A percentile compares a stretch with the other conserved stretches of the same genome.
Evolutionary conservation across 176 grass and related monocot species (phyloP).

Genomic region (Tillandsia leiboldiana): DNA sequence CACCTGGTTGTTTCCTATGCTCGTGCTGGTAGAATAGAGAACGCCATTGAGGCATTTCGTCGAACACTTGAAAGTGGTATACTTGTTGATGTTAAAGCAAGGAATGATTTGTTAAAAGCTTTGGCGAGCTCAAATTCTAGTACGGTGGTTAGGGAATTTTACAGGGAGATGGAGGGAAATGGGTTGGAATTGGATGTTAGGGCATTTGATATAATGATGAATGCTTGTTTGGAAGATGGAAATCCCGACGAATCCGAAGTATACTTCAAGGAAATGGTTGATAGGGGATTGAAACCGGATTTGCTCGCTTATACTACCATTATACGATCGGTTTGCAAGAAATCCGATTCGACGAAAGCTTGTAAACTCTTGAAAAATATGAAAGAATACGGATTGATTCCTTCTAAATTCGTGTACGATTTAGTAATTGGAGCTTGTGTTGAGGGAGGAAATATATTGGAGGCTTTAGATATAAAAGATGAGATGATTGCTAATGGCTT

Average conservation of each 20-base stretch:
- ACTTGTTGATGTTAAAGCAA: constrained; percentile 21
- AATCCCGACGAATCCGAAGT: constrained; percentile 33
- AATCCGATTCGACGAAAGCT: constrained; percentile 26
- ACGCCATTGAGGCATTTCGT: constrained; percentile 30
- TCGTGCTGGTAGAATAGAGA: neutral
- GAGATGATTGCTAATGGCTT: constrained; percentile 36
- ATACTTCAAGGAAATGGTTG: constrained; percentile 63
- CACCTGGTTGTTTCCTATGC: constrained; percentile 37
- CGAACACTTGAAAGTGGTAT: constrained; percentile 35
- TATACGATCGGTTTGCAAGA: constrained; percentile 37
- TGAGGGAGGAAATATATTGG: constrained; percentile 46
- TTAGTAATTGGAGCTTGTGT: constrained; percentile 37
- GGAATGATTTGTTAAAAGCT: constrained; percentile 39
- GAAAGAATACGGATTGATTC: constrained; percentile 31
- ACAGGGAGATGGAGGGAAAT: constrained; percentile 38
- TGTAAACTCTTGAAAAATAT: constrained; percentile 33
- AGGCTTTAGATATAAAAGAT: constrained; percentile 54
- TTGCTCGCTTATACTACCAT: constrained; percentile 16
- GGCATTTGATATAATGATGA: constrained; percentile 47
- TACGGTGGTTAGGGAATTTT: constrained; percentile 27
- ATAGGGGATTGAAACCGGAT: constrained; percentile 26
- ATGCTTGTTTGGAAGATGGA: constrained; percentile 34
- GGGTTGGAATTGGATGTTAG: constrained; percentile 29
- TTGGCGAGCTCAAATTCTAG: constrained; percentile 28
- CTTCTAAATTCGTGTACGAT: constrained; percentile 27